Evolutionary conservation across 768 basidiomycete species (phyloP), one percentile per base, ranked within the genome.

Genomic region (Tulasnella sp.): DNA sequence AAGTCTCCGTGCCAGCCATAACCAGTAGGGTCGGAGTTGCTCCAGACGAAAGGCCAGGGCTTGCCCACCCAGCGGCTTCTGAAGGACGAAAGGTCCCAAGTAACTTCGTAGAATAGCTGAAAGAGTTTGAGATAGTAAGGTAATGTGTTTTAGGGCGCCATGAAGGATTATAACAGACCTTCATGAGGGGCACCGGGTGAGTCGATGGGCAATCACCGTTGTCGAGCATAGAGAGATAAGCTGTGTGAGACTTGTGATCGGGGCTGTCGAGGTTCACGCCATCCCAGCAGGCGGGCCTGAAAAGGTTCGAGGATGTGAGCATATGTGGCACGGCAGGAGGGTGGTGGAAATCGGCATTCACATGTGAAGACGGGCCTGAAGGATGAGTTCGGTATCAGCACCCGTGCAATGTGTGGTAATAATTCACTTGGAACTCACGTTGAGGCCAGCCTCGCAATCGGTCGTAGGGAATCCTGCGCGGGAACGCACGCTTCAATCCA

Each of bases 381-480:
- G 19, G 31, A 75, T 7, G 15, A 36, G 11, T 12, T 14, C 14
- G 34, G 14, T 6, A 34, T 36, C 11, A 71, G 34, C n/a, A 64
- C 34, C 15, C 67, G 25, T 19, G 29, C 37, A 6, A 31, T n/a
- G 71, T 29, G 29, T 22, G 1, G 37, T 7, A 70, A 58, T n/a
- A 29, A 40, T 36, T 52, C 54, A 19, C 31, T n/a, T 15, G 39
- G 42, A 37, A 29, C 85, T 84, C 54, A 83, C 82, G 54, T 85
- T 85, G 31, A 85, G 81, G 0, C 85, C 79, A 64, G 84, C 82
- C 76, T 85, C 85, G 75, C 85, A 86, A 75, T 86, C 82, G 3
- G 85, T 86, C 37, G 80, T 83, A 1, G 85, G 85, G 79, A 86
- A 86, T 6, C 85, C 85, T 74, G 74, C 29, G 81, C 81, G 82